Evolutionary conservation across 108 stramenopile genomes (phyloP).

Genomic region (Pseudonitzschia pungens): DNA sequence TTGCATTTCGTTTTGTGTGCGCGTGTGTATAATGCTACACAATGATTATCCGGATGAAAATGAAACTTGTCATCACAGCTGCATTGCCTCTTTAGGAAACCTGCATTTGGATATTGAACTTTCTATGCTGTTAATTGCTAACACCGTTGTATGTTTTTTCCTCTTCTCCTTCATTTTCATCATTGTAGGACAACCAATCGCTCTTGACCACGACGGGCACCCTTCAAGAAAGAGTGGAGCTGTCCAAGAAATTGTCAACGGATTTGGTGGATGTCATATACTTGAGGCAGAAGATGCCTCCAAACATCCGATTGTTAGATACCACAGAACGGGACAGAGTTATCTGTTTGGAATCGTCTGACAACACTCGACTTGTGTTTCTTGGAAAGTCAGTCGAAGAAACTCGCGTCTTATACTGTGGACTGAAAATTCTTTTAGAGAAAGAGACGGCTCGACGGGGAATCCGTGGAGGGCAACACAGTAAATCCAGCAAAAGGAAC

Average conservation of each 20-base stretch:
- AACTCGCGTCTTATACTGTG: constrained; percentile 72
- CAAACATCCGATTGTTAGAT: constrained; percentile 52
- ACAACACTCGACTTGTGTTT: constrained; percentile 68
- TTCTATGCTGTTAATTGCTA: neutral
- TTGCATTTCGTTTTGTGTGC: too few relatives aligned
- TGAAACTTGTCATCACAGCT: too few relatives aligned
- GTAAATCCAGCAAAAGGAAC: constrained; percentile 11
- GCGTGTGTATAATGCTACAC: too few relatives aligned
- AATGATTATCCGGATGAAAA: too few relatives aligned
- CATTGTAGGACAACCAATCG: constrained; percentile 36
- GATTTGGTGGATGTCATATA: constrained; percentile 69
- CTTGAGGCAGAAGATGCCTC: constrained; percentile 33
- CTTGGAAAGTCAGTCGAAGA: constrained; percentile 66
- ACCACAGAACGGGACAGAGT: constrained; percentile 64
- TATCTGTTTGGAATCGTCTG: constrained; percentile 59
- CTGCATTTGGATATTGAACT: too few relatives aligned
- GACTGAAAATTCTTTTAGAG: constrained; percentile 73
- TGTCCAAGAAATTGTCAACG: constrained; percentile 78
- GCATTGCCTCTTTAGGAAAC: too few relatives aligned
- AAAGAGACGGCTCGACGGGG: constrained; percentile 72
- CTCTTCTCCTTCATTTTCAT: constrained; percentile 10
- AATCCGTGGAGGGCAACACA: constrained; percentile 57
- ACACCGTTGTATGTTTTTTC: constrained; percentile 1
- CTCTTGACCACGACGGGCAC: constrained; percentile 25
- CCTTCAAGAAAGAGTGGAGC: constrained; percentile 48